Base-by-base conservation (phyloP, 345 rosid species). In the Salix exigua region DNA sequence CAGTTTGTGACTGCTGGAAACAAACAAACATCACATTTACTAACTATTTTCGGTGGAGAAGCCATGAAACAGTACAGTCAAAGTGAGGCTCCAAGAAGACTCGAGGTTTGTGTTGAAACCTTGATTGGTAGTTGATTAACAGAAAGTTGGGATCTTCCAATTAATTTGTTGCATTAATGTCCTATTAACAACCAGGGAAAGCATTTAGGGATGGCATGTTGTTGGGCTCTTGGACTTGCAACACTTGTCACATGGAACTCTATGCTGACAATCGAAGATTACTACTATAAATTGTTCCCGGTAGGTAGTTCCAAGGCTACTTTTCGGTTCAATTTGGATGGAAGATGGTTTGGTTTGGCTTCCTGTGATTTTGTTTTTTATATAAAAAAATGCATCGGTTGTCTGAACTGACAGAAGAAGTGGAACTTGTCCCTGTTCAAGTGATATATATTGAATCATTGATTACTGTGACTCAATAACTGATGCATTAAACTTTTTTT, bases 141-240 rank as follows among this genome's bases (percentile, higher is more conserved):
- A 50, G 40, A 42, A 19, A 9, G 0, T 1, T 30, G n/a, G 14
- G 13, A 18, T 44, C 2, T 55, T 74, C 37, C 10, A 16, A 18
- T 72, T 71, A 14, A 23, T 42, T 51, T 46, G 16, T 38, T 33
- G 16, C 30, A 21, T 44, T 44, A 6, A 8, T 44, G 30, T 44
- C 21, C 25, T 30, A 19, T 64, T 66, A 26, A 46, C 14, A 46
- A 46, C 28, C 88, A 92, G 97, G 99, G 97, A 64, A 94, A 87
- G 75, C 76, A 14, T 70, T 78, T 84, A 76, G 97, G 97, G 38
- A 71, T 86, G 70, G 68, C 83, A 0, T 85, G 92, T 66, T 93
- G 99, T 72, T 91, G 93, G 91, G 35, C 92, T 79, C 92, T 92
- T 44, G 98, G 99, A 62, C 55, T 91, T 3, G 99, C 98, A 33